Evolutionary conservation across 2,329 filamentous ascomycete genomes (phyloP).

Genomic region (Rutstroemia sydowiana): DNA sequence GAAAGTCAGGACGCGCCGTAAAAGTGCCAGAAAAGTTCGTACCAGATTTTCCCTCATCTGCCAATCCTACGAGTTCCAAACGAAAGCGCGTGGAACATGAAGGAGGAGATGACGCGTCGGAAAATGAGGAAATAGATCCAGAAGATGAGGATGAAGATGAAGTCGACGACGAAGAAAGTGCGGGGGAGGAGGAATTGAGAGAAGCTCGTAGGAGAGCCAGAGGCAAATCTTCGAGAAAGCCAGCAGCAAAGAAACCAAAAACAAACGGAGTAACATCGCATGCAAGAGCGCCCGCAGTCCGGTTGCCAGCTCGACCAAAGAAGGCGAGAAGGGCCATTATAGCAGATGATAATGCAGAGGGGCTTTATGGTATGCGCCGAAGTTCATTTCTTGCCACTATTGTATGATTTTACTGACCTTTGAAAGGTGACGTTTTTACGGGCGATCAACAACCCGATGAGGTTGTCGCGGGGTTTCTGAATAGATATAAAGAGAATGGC

Average conservation of each 20-base stretch:
- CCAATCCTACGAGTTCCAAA: constrained; percentile 41
- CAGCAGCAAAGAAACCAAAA: constrained; percentile 57
- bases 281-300: constrained; percentile 46
- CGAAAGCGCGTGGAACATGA: constrained; percentile 46
- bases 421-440: constrained; percentile 54
- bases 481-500: constrained; percentile 48
- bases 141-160: constrained; percentile 36
- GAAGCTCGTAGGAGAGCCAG: constrained; percentile 31
- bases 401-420: constrained; percentile 19
- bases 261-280: constrained; percentile 51
- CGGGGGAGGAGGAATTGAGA: constrained; percentile 40
- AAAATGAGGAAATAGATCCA: constrained; percentile 41
- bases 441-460: constrained; percentile 49
- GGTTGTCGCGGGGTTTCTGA: constrained; percentile 54
- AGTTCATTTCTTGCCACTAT: not conserved
- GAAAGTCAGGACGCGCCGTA: constrained; percentile 62
- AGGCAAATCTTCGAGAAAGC: constrained; percentile 47
- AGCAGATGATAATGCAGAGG: constrained; percentile 30
- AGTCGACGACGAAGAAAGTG: constrained; percentile 36
- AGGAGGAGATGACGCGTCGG: constrained; percentile 41
- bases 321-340: constrained; percentile 38
- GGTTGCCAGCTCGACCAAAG: constrained; percentile 27
- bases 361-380: constrained; percentile 25
- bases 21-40: constrained; percentile 53
- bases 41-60: constrained; percentile 37